Evolutionary conservation across 1,284 basidiomycete genomes (phyloP).

Genomic region (Sanghuangporus baumii): DNA sequence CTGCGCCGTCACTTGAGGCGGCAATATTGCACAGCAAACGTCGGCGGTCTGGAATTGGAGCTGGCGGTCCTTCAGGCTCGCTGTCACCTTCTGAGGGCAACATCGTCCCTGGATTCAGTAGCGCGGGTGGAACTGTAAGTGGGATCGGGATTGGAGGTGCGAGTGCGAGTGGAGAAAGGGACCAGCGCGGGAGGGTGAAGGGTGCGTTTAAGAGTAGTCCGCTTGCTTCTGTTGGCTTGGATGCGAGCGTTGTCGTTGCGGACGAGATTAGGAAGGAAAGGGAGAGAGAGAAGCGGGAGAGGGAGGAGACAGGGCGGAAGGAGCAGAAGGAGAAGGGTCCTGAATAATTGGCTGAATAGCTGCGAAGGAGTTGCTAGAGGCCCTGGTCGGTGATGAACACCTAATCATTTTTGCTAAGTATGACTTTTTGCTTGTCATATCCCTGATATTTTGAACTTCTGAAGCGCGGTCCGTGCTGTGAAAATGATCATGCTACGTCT

Average conservation of each 20-base stretch:
- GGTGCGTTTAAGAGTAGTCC: conserved; percentile 67
- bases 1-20: conserved; percentile 55
- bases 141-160: conserved; percentile 4
- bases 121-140: neutral
- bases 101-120: too few species aligned
- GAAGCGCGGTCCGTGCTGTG: too few species aligned
- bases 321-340: neutral
- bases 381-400: too few species aligned
- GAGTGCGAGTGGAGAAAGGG: conserved; percentile 18
- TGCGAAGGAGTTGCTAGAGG: too few species aligned
- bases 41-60: conserved; percentile 20
- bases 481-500: too few species aligned
- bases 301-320: neutral
- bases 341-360: too few species aligned
- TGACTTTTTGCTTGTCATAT: too few species aligned
- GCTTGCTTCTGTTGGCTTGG: conserved; percentile 20
- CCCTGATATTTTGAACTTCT: too few species aligned
- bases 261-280: conserved; percentile 11
- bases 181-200: conserved; percentile 35
- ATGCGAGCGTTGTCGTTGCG: conserved; percentile 11
- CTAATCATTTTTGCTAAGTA: too few species aligned
- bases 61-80: neutral
- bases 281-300: neutral
- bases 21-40: conserved; percentile 48
- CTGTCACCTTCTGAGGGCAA: neutral